phyloP scores from a whole-genome alignment of 2,329 filamentous ascomycete species.

The Aplosporella prunicola region DNA sequence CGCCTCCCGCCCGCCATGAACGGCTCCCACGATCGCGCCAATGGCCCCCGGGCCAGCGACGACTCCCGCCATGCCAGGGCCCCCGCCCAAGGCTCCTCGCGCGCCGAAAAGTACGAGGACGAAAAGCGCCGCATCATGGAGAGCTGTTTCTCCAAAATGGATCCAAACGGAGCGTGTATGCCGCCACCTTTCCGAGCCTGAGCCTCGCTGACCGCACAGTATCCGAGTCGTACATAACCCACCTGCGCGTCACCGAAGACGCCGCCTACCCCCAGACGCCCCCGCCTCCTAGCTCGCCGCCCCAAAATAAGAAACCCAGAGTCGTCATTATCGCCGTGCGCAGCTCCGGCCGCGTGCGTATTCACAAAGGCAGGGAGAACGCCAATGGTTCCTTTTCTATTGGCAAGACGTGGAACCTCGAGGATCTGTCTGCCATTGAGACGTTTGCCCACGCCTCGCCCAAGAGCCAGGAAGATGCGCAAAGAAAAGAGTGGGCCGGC shows the following conservation, averaged over 20 bases:
- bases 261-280: constrained; percentile 72
- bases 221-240: constrained; percentile 92
- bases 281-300: constrained; percentile 66
- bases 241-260: constrained; percentile 86
- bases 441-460: constrained; percentile 60
- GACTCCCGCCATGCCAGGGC: constrained; percentile 6
- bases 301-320: constrained; percentile 73
- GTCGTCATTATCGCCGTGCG: constrained; percentile 90
- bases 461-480: constrained; percentile 50
- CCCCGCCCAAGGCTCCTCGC: constrained; percentile 17
- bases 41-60: constrained; percentile 7
- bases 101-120: constrained; percentile 86
- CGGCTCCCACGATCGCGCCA: constrained; percentile 8
- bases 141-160: constrained; percentile 86
- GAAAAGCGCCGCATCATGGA: constrained; percentile 92
- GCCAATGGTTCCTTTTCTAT: constrained; percentile 90
- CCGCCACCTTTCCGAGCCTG: constrained; percentile 18
- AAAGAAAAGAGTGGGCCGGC: constrained; percentile 65
- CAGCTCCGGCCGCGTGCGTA: constrained; percentile 81
- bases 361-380: constrained; percentile 97
- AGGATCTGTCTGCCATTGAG: constrained; percentile 76
- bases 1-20: constrained; percentile 7
- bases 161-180: constrained; percentile 76
- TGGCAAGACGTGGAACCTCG: constrained; percentile 95
- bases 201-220: background rate